phyloP scores from a whole-genome alignment of 2,329 filamentous ascomycete genomes.

The Calonectria leucothoes region DNA sequence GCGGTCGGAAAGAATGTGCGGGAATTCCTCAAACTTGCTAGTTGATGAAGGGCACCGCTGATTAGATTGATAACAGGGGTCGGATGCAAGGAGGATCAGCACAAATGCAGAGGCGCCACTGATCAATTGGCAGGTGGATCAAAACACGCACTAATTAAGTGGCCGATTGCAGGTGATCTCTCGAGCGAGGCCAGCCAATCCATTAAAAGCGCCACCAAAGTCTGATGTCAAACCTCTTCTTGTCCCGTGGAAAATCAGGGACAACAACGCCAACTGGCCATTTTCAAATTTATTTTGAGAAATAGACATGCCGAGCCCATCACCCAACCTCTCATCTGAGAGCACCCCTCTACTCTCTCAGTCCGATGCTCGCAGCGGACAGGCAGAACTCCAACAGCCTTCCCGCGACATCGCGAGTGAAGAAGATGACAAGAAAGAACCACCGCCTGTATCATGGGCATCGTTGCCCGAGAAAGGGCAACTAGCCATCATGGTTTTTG shows the following conservation, averaged over 20 bases:
- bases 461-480: slow-evolving; percentile 40
- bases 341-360: neutral
- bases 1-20: neutral
- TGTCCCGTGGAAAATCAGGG: neutral
- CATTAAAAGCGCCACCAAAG: neutral
- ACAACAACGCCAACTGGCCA: neutral
- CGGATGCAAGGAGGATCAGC: neutral
- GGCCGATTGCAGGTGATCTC: neutral
- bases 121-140: neutral
- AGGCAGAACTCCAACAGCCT: neutral
- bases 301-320: neutral
- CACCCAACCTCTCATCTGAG: neutral
- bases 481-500: slow-evolving; percentile 40
- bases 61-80: slow-evolving; percentile 1
- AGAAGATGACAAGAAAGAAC: neutral
- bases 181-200: neutral
- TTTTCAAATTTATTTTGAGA: neutral
- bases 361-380: neutral
- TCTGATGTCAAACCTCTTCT: neutral
- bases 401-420: neutral
- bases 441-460: neutral
- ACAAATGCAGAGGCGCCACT: neutral
- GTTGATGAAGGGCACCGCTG: neutral
- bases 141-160: neutral
- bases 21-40: neutral